A percentile compares a stretch with the other conserved stretches of the same genome.
Evolutionary conservation across 768 basidiomycete species (phyloP).

Genomic region (Leccinum rimulosum): DNA sequence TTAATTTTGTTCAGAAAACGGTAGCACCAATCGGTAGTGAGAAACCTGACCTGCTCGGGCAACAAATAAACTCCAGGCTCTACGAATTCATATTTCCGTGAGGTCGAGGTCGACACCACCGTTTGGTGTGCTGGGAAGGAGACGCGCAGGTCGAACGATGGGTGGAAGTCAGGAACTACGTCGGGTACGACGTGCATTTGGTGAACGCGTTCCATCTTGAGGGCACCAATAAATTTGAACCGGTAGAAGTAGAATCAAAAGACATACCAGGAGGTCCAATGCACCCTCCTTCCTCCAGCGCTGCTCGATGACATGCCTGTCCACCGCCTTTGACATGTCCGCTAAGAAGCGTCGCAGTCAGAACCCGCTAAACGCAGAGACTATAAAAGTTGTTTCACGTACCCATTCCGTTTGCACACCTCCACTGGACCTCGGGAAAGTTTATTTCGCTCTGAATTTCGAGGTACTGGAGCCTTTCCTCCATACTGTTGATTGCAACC

Average conservation of each 20-base stretch:
- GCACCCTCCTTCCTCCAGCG: conserved; percentile 83
- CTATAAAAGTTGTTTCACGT: conserved; percentile 27
- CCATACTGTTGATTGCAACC: conserved; percentile 40
- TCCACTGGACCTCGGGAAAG: conserved; percentile 80
- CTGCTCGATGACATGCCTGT: conserved; percentile 80
- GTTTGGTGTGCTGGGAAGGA: conserved; percentile 42
- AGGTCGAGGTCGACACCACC: conserved; percentile 18
- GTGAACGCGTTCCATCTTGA: conserved; percentile 87
- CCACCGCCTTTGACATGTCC: conserved; percentile 65
- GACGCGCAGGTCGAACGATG: conserved; percentile 72
- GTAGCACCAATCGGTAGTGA: not conserved
- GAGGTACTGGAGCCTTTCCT: conserved; percentile 54
- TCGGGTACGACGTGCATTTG: conserved; percentile 94
- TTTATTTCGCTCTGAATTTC: conserved; percentile 83
- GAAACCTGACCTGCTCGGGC: conserved; percentile 60
- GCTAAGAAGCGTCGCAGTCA: conserved; percentile 35
- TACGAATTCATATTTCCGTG: conserved; percentile 39
- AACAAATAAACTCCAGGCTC: conserved; percentile 70
- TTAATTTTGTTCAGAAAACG: conserved; percentile 24
- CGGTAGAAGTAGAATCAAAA: not conserved
- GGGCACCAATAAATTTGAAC: not conserved
- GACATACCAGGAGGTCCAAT: conserved; percentile 72
- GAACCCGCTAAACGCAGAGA: not conserved
- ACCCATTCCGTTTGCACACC: conserved; percentile 78
- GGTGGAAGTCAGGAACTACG: conserved; percentile 66